phyloP scores from a whole-genome alignment of 768 basidiomycete genomes.

The Hericium rajendrae region DNA sequence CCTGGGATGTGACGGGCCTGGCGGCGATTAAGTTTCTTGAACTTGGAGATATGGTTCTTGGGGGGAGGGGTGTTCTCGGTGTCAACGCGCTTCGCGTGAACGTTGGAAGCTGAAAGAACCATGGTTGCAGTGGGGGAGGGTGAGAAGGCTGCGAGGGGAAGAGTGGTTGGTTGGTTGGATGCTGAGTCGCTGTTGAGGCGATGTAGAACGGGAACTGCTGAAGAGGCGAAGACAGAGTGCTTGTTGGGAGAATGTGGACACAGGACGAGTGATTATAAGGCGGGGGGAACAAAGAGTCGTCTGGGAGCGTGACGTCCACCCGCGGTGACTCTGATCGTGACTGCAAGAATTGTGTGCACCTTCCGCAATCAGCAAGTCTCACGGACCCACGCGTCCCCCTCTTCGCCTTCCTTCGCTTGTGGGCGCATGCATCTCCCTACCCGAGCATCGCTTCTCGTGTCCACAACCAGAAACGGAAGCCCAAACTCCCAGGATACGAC shows the following conservation, averaged over 20 bases:
- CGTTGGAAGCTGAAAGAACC: constrained; percentile 1
- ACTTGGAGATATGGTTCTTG: background rate
- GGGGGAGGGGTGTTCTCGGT: background rate
- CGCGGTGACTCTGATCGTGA: background rate
- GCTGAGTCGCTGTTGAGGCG: background rate
- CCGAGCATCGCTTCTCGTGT: too few species aligned
- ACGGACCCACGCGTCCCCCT: background rate
- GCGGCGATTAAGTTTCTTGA: background rate
- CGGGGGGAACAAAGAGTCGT: background rate
- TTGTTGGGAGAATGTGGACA: background rate
- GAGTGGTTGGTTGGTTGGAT: background rate
- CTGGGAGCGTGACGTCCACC: too few species aligned
- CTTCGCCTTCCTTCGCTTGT: too few species aligned
- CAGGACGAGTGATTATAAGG: background rate
- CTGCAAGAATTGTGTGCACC: background rate
- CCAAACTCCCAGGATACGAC: too few species aligned
- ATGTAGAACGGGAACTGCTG: background rate
- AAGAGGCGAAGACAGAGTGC: background rate
- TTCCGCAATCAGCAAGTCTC: background rate
- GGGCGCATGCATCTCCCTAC: too few species aligned
- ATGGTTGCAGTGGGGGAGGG: background rate
- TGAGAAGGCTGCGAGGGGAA: background rate
- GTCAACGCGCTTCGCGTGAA: background rate
- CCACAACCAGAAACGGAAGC: too few species aligned
- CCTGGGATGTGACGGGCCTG: background rate